Evolutionary conservation across 2,329 filamentous ascomycete genomes (phyloP), one percentile per base, ranked within the genome.

Genomic region (Cladosporium sp.): DNA sequence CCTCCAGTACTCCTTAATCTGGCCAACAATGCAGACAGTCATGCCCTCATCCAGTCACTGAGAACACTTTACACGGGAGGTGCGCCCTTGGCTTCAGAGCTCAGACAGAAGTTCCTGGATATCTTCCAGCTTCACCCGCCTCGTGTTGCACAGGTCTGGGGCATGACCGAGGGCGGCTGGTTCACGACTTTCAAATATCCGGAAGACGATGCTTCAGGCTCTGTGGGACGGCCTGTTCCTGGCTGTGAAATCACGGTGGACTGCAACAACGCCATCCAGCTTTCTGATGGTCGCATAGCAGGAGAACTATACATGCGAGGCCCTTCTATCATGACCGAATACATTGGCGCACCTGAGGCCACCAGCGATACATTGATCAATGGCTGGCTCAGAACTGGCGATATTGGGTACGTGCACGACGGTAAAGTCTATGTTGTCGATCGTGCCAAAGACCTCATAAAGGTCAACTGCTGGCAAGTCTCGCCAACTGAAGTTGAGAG

Each of bases 101-200:
- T 15, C 77, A 83, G 74, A 69, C 75, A n/a, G 72, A 76, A 58
- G 76, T 84, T 68, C 55, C 76, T 79, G 38, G 69, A 71, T 6
- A 72, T 82, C 26, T 79, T 86, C 47, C 72, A 78, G 30, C 51
- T 32, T n/a, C 68, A 69, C 1, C 73, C 79, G 36, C 81, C 82
- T 0, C 75, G 77, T 21, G 77, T 85, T 15, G 77, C 77, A 11
- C 82, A 84, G 66, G 78, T 84, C 44, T 87, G 82, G 80, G 85
- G 85, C 1, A 85, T 86, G 81, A 86, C 84, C 0, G 85, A 87
- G 67, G 73, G 73, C 2, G 73, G 78, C 74, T 70, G 84, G 84
- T 65, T 79, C 75, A 70, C 78, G 69, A 77, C 74, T 2, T 80
- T 82, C 71, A 79, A 80, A 64, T 78, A 76, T 63, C 69, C 70